Percentiles rank a stretch among this genome's conserved stretches.
phyloP scores from a whole-genome alignment of 2,329 filamentous ascomycete species.

The Ceratocystis eucalypticola region DNA sequence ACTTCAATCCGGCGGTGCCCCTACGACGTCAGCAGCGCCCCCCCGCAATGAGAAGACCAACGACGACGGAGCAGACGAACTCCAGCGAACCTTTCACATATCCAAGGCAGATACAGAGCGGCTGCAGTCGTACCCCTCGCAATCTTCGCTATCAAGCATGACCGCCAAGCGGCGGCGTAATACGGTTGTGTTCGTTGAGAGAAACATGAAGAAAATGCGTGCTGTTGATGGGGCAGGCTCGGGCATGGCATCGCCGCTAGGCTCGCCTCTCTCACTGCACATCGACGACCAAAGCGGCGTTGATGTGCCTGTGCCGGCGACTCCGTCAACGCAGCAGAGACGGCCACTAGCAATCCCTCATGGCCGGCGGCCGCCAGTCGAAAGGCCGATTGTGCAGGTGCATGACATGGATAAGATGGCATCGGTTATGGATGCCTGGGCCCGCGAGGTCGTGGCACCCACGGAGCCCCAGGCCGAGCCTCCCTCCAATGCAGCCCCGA shows the following conservation, averaged over 20 bases:
- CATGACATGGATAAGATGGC: conserved; percentile 37
- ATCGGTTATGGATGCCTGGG: conserved; percentile 45
- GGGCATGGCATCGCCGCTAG: not conserved
- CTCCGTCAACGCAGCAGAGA: conserved; percentile 16
- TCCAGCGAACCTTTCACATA: conserved; percentile 18
- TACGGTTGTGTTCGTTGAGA: conserved; percentile 44
- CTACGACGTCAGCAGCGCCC: not conserved
- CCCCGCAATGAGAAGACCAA: conserved; percentile 23
- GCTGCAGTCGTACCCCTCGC: conserved; percentile 12
- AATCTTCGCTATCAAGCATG: conserved; percentile 8
- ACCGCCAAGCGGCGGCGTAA: conserved; percentile 14
- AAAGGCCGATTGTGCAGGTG: conserved; percentile 27
- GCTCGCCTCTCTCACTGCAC: not conserved
- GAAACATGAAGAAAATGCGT: conserved; percentile 30
- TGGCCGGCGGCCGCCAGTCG: conserved; percentile 26
- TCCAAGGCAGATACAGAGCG: conserved; percentile 17
- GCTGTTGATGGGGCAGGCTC: conserved; percentile 1
- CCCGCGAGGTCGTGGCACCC: conserved; percentile 33
- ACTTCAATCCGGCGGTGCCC: not conserved
- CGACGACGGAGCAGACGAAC: conserved; percentile 21
- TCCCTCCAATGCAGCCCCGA: conserved; percentile 31
- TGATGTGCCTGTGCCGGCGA: conserved; percentile 17
- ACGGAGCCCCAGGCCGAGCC: conserved; percentile 22
- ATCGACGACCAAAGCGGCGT: conserved; percentile 8
- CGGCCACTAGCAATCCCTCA: conserved; percentile 19